Evolutionary conservation across 495 filamentous ascomycete genomes (phyloP).

Genomic region (Hyphodiscus hymeniophilus): DNA sequence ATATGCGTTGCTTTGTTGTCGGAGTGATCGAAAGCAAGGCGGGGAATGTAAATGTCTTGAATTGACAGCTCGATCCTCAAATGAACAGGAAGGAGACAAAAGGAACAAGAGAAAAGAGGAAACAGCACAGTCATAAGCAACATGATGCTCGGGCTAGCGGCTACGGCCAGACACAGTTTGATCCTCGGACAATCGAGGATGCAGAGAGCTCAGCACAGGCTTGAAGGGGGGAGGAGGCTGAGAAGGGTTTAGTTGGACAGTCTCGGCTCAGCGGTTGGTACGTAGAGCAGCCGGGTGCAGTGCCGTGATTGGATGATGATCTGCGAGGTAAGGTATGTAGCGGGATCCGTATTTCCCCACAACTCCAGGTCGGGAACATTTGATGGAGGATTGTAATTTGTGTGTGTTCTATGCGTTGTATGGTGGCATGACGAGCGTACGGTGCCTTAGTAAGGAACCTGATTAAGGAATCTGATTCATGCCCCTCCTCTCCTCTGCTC

Average conservation of each 20-base stretch:
- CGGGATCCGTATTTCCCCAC: background rate
- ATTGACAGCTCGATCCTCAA: background rate
- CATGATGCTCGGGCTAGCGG: slow-evolving; percentile 10
- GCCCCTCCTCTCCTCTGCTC: no score
- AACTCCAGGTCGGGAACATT: no score
- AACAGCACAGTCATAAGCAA: slow-evolving; percentile 10
- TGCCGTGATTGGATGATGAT: slow-evolving; percentile 2
- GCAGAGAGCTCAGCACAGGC: background rate
- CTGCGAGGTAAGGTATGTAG: no score
- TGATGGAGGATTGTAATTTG: no score
- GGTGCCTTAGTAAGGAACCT: no score
- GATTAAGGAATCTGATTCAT: no score
- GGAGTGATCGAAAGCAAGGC: background rate
- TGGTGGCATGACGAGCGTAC: no score
- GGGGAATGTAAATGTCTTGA: background rate
- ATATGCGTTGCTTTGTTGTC: background rate
- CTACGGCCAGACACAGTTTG: background rate
- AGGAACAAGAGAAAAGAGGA: slow-evolving; percentile 7
- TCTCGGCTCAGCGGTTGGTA: no score
- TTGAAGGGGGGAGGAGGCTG: background rate
- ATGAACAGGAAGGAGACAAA: background rate
- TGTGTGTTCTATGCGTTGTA: no score
- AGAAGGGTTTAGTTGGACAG: background rate
- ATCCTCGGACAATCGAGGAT: slow-evolving; percentile 1
- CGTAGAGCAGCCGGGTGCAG: background rate